A percentile compares a stretch with the other conserved stretches of the same genome.
These are phyloP conservation scores for Chalara sp. DNA, from an alignment of 2,329 filamentous ascomycete species.

Conservation along the genomic window DNA sequence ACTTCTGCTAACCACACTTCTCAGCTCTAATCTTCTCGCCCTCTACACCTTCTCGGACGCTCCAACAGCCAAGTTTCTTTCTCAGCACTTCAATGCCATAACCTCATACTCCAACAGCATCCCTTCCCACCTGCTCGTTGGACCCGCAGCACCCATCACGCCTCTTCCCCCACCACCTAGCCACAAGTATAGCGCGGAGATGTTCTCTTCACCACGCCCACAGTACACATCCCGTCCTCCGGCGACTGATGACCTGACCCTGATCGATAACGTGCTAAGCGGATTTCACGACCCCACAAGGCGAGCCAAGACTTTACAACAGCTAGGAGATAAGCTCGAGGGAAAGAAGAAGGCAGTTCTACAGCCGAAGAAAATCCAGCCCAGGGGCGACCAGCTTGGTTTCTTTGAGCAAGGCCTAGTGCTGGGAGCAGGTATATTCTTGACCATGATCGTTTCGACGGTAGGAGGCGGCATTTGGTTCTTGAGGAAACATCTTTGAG, in stretches of 20 bases:
- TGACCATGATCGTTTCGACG: conserved; percentile 11
- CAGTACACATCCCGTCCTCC: too few species aligned
- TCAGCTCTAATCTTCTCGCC: conserved; percentile 21
- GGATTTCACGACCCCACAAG: too few species aligned
- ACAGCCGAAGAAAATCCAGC: neutral
- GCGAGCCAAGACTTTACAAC: conserved; percentile 29
- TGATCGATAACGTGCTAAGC: too few species aligned
- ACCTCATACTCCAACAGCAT: conserved; percentile 51
- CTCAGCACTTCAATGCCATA: conserved; percentile 45
- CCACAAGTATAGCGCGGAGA: conserved; percentile 33
- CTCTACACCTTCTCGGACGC: conserved; percentile 46
- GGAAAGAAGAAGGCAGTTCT: conserved; percentile 26
- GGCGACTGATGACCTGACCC: too few species aligned
- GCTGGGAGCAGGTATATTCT: conserved; percentile 24
- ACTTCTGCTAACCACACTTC: too few species aligned
- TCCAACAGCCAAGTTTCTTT: conserved; percentile 49
- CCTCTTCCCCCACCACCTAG: conserved; percentile 18
- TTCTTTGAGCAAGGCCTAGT: conserved; percentile 44
- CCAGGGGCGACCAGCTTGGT: conserved; percentile 28
- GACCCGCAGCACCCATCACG: conserved; percentile 29
- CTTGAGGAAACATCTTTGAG: neutral
- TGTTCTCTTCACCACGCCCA: conserved; percentile 36
- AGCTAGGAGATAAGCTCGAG: conserved; percentile 24
- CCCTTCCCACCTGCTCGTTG: conserved; percentile 44
- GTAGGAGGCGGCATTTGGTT: conserved; percentile 6